Evolutionary conservation across 495 filamentous ascomycete species (phyloP).

Genomic region (Penicillium bovifimosum): DNA sequence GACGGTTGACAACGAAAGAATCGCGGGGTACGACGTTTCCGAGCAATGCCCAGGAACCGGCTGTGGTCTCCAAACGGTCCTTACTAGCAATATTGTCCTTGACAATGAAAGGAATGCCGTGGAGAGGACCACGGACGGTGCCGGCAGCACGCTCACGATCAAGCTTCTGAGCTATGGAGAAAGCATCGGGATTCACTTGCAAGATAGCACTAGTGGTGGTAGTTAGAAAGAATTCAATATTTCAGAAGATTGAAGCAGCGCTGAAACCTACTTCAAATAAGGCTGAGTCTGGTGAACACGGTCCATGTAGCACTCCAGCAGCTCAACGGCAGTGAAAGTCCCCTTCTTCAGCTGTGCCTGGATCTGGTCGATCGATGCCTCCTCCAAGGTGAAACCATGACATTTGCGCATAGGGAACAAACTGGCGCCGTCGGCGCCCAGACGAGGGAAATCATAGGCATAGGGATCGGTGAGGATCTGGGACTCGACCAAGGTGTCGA

Average conservation of each 20-base stretch:
- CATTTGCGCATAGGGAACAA: conserved; percentile 58
- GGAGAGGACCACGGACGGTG: conserved; percentile 53
- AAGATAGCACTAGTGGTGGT: conserved; percentile 43
- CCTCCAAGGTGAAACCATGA: conserved; percentile 56
- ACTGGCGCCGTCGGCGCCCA: conserved; percentile 25
- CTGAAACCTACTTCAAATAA: conserved; percentile 51
- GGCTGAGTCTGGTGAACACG: conserved; percentile 49
- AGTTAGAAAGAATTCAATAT: background rate
- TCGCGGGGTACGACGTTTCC: conserved; percentile 62
- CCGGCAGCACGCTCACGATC: conserved; percentile 55
- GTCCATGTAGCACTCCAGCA: conserved; percentile 49
- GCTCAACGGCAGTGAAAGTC: conserved; percentile 42
- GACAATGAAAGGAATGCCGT: conserved; percentile 68
- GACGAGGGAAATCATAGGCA: conserved; percentile 39
- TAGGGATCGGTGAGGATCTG: conserved; percentile 32
- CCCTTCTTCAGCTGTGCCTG: conserved; percentile 39
- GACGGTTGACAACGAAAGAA: conserved; percentile 52
- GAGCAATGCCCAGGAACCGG: conserved; percentile 53
- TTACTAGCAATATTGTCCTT: conserved; percentile 72
- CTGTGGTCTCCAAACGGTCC: conserved; percentile 66
- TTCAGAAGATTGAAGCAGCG: background rate
- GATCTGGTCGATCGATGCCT: conserved; percentile 54
- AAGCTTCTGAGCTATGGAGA: conserved; percentile 50
- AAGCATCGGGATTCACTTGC: conserved; percentile 57
- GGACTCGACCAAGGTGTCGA: conserved; percentile 24